A percentile compares a stretch with the other conserved stretches of the same genome.
These are phyloP conservation scores for Gonapodya sp. DNA, from an alignment of 192 early-diverging fungal species.

Conservation along the genomic window DNA sequence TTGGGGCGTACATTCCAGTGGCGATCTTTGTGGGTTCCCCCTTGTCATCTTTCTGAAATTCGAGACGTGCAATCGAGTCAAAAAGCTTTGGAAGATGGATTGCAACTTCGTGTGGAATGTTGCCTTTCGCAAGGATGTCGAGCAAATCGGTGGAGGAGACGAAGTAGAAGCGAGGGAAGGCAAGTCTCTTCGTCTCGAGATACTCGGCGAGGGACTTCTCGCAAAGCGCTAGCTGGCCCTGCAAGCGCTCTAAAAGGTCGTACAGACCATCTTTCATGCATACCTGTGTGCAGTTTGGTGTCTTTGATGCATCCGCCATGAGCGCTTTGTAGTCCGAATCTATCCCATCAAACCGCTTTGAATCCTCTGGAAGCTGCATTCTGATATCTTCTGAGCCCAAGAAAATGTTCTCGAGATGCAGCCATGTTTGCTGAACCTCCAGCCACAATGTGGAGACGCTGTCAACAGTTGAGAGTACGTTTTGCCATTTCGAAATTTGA, in stretches of 20 bases:
- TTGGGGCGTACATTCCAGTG: constrained; percentile 50
- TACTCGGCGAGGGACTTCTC: constrained; percentile 59
- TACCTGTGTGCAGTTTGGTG: constrained; percentile 46
- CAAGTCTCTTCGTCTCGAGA: constrained; percentile 51
- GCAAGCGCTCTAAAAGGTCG: constrained; percentile 41
- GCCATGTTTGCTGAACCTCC: constrained; percentile 59
- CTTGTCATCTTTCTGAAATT: constrained; percentile 34
- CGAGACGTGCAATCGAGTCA: constrained; percentile 41
- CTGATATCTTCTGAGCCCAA: constrained; percentile 58
- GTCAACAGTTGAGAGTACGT: constrained; percentile 47
- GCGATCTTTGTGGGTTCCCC: constrained; percentile 45
- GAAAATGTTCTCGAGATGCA: constrained; percentile 56
- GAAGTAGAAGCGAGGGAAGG: constrained; percentile 59
- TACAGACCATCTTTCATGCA: constrained; percentile 48
- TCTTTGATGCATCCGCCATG: constrained; percentile 44
- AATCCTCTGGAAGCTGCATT: constrained; percentile 55
- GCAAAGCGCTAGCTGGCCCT: constrained; percentile 49
- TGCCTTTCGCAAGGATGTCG: constrained; percentile 57
- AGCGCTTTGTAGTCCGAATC: constrained; percentile 46
- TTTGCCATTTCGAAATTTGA: constrained; percentile 57
- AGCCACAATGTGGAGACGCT: constrained; percentile 45
- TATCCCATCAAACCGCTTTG: constrained; percentile 49
- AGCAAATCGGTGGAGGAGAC: constrained; percentile 51
- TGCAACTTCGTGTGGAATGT: constrained; percentile 47
- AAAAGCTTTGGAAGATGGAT: constrained; percentile 51